phyloP scores from a whole-genome alignment of 1,284 basidiomycete genomes.

The Boletus semigastroideus region DNA sequence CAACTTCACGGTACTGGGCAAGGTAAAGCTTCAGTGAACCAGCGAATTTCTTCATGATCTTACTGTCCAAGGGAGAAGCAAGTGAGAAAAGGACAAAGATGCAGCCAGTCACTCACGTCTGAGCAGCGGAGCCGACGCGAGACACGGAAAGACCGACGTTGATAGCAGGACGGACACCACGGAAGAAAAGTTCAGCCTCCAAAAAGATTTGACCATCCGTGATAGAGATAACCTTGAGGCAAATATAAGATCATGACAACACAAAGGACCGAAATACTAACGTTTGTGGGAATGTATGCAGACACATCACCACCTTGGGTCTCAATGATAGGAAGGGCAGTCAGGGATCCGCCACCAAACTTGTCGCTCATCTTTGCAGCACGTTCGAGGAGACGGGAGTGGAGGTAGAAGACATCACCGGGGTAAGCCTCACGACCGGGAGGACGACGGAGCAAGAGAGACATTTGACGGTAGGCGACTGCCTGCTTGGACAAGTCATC shows the following conservation, averaged over 20 bases:
- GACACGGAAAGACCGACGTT: constrained; percentile 99
- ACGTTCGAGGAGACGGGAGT: constrained; percentile 99
- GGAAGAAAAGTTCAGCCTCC: constrained; percentile 99
- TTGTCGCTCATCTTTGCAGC: constrained; percentile 99
- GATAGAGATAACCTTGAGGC: constrained; percentile 86
- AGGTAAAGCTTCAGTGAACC: constrained; percentile 99
- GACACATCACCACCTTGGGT: constrained; percentile 99
- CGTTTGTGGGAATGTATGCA: constrained; percentile 90
- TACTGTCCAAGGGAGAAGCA: constrained; percentile 43
- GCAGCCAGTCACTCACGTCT: constrained; percentile 66
- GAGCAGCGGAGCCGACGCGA: constrained; percentile 98
- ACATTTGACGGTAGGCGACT: constrained; percentile 99
- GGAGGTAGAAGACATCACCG: constrained; percentile 99
- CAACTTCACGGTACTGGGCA: constrained; percentile 99
- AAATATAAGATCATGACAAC: background rate
- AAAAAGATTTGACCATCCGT: constrained; percentile 99
- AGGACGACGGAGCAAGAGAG: constrained; percentile 97
- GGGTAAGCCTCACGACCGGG: constrained; percentile 99
- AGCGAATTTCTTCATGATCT: constrained; percentile 99
- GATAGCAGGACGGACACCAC: constrained; percentile 98
- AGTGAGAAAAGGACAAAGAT: constrained; percentile 6
- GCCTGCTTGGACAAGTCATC: constrained; percentile 99
- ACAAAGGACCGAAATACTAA: constrained; percentile 36
- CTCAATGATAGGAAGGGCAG: constrained; percentile 99
- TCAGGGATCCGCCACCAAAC: constrained; percentile 96